Percentiles rank a stretch among this genome's conserved stretches.
Conservation (phyloP, 306 rosid species). For the Arachis stenosperma region DNA sequence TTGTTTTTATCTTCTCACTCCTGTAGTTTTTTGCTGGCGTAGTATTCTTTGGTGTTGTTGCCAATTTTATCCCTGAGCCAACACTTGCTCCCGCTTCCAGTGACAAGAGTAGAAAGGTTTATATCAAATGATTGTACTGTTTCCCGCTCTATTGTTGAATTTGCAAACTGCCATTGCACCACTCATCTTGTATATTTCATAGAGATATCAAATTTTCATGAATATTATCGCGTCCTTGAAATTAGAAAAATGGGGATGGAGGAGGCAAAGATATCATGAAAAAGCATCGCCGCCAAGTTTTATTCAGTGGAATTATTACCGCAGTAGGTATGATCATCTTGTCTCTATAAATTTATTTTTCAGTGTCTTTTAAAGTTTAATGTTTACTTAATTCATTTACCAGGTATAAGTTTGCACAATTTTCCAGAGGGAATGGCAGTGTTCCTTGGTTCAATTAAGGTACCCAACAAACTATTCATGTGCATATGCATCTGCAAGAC, state of each 20-base stretch:
- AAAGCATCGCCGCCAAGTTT: conserved; percentile 92
- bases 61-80: conserved; percentile 92
- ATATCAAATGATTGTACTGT: conserved; percentile 4
- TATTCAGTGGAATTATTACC: conserved; percentile 83
- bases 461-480: conserved; percentile 40
- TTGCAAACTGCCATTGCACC: conserved; percentile 40
- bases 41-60: conserved; percentile 75
- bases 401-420: conserved; percentile 98
- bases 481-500: conserved; percentile 27
- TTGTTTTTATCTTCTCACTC: conserved; percentile 33
- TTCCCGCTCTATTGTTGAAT: conserved; percentile 25
- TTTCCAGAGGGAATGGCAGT: conserved; percentile 99
- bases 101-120: conserved; percentile 70
- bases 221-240: conserved; percentile 48
- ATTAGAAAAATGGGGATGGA: conserved; percentile 74
- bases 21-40: conserved; percentile 94
- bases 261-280: conserved; percentile 88
- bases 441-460: conserved; percentile 97
- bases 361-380: conserved; percentile 11
- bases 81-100: conserved; percentile 68
- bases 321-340: conserved; percentile 79
- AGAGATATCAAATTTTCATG: conserved; percentile 41
- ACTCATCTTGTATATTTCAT: conserved; percentile 31
- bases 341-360: neutral
- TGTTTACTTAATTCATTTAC: neutral